Base-by-base conservation (phyloP, 495 filamentous ascomycete species). In the Aspergillus biplanus region DNA sequence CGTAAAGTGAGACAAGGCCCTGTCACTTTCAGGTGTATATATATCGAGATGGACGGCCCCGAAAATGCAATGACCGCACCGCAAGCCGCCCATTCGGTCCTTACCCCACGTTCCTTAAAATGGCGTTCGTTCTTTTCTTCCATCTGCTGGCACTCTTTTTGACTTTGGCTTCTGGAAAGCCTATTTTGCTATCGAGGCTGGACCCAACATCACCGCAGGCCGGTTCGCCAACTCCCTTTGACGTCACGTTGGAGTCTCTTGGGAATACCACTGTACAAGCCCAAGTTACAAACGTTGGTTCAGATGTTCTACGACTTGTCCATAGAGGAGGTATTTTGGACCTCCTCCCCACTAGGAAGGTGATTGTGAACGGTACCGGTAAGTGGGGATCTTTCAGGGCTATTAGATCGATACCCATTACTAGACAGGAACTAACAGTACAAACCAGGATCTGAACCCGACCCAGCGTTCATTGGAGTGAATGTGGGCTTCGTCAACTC, bases 101-200 rank as follows among this genome's bases (percentile, higher is more conserved):
- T 48, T 63, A 21, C 18, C 9, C 13, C 13, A 42, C 61, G 44
- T 39, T 59, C 50, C 58, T 68, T 55, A 58, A 52, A 11, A 68
- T 68, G 60, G 61, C 60, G 52, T 33, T 61, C 33, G 0, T 68
- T 61, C 59, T 56, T 57, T 61, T 63, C 37, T 56, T 63, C 56
- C 60, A 65, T 3, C 56, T 63, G 37, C 49, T 65, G 39, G 59
- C 56, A 42, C 59, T 18, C 9, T 27, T 65, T 47, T 59, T 68
- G 33, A 61, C 63, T 16, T 33, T 68, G 66, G 66, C 56, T 68
- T 35, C 66, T 68, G 66, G 66, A 31, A 65, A 68, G 63, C 66
- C 66, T 8, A 65, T 68, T 61, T 57, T 58, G 18, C n/a, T 68
- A 27, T 52, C 66, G 11, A 52, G 66, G 52, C 63, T 54, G 63